Evolutionary conservation across 1,284 basidiomycete genomes (phyloP).

Genomic region (Puccinia horiana): DNA sequence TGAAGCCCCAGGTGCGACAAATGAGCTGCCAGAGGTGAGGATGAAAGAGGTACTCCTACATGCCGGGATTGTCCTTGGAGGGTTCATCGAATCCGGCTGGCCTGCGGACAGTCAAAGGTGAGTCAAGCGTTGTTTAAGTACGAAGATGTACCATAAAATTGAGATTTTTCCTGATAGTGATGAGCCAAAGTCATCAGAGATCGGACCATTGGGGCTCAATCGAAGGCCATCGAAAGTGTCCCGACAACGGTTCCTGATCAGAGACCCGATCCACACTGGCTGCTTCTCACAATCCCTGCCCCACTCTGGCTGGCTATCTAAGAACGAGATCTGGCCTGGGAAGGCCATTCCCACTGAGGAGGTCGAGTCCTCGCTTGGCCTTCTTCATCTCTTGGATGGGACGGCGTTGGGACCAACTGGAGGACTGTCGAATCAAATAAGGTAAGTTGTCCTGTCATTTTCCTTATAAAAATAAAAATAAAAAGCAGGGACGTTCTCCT

Average conservation of each 20-base stretch:
- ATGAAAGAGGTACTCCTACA: neutral
- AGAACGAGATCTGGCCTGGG: slow-evolving; percentile 46
- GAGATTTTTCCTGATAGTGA: neutral
- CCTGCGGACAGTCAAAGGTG: slow-evolving; percentile 6
- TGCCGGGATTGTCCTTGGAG: neutral
- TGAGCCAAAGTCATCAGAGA: neutral
- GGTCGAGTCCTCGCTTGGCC: slow-evolving; percentile 18
- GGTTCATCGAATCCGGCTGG: neutral
- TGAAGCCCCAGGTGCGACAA: neutral
- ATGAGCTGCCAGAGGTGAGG: neutral
- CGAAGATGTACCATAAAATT: neutral
- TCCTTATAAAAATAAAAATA: neutral
- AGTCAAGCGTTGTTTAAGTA: neutral
- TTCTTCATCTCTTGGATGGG: neutral
- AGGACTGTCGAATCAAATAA: too few species aligned
- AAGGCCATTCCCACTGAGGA: slow-evolving; percentile 9
- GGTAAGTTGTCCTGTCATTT: neutral
- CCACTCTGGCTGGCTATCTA: slow-evolving; percentile 35
- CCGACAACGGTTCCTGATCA: slow-evolving; percentile 32
- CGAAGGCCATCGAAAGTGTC: neutral
- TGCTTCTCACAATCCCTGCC: slow-evolving; percentile 22
- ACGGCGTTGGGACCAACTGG: neutral
- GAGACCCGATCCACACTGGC: neutral
- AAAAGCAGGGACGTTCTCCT: neutral
- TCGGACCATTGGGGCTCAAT: neutral